Percentiles rank a stretch among this genome's conserved stretches.
phyloP scores from a whole-genome alignment of 1,284 basidiomycete genomes.

The Boletus sp. region DNA sequence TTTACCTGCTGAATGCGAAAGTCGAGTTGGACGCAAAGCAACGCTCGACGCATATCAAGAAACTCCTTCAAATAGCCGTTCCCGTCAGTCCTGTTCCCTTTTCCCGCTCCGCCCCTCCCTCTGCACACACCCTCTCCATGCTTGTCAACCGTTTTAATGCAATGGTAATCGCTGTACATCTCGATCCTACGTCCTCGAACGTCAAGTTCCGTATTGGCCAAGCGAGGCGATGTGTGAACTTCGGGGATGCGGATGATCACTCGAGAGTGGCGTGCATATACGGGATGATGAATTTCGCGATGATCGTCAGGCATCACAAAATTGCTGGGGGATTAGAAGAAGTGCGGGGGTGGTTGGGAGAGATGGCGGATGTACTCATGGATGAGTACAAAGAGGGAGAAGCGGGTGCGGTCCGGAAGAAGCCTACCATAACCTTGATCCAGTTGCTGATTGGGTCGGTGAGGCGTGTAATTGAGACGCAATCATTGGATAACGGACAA shows the following conservation, averaged over 20 bases:
- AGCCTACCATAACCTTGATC: slow-evolving; percentile 33
- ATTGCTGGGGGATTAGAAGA: slow-evolving; percentile 47
- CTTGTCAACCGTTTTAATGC: slow-evolving; percentile 85
- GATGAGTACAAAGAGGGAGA: slow-evolving; percentile 47
- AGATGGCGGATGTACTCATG: slow-evolving; percentile 57
- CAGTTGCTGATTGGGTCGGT: slow-evolving; percentile 60
- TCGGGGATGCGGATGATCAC: slow-evolving; percentile 64
- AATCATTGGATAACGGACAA: slow-evolving; percentile 37
- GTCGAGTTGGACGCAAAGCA: slow-evolving; percentile 34
- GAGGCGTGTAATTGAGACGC: slow-evolving; percentile 55
- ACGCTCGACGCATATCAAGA: slow-evolving; percentile 51
- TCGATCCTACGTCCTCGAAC: slow-evolving; percentile 55
- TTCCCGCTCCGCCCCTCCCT: slow-evolving; percentile 51
- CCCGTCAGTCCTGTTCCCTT: slow-evolving; percentile 73
- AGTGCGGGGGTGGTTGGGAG: slow-evolving; percentile 64
- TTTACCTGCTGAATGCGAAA: slow-evolving; percentile 31
- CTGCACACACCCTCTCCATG: slow-evolving; percentile 64
- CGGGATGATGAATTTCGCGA: slow-evolving; percentile 73
- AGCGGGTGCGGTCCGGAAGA: slow-evolving; percentile 11
- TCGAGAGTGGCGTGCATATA: slow-evolving; percentile 74
- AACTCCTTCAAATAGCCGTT: slow-evolving; percentile 75
- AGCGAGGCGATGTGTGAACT: slow-evolving; percentile 66
- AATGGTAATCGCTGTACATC: slow-evolving; percentile 71
- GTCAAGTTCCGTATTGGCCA: slow-evolving; percentile 54
- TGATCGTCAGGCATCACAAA: slow-evolving; percentile 59